Evolutionary conservation across 1,284 basidiomycete species (phyloP).

Genomic region (Boletus sp.): DNA sequence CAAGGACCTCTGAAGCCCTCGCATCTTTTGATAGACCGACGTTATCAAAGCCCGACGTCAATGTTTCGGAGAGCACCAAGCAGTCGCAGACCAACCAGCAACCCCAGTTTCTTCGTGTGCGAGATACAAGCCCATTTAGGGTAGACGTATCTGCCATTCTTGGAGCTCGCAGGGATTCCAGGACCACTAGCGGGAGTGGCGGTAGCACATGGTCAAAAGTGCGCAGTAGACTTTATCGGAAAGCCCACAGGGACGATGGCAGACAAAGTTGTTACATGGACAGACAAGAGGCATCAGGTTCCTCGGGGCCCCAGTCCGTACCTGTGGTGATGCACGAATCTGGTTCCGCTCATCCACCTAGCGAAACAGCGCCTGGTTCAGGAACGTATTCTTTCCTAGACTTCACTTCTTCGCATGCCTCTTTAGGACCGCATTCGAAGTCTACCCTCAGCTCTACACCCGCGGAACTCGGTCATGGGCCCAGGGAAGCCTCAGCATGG

Average conservation of each 20-base stretch:
- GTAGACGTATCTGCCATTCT: slow-evolving; percentile 39
- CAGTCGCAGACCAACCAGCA: slow-evolving; percentile 12
- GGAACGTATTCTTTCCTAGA: slow-evolving; percentile 56
- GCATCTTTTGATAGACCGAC: neutral
- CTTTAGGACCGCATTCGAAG: slow-evolving; percentile 37
- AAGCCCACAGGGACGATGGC: slow-evolving; percentile 30
- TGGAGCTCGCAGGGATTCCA: slow-evolving; percentile 22
- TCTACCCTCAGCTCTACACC: slow-evolving; percentile 29
- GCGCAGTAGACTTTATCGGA: slow-evolving; percentile 30
- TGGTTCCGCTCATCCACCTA: slow-evolving; percentile 26
- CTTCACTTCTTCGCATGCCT: slow-evolving; percentile 47
- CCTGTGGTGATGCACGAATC: slow-evolving; percentile 33
- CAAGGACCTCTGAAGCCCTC: slow-evolving; percentile 28
- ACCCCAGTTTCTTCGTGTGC: slow-evolving; percentile 31
- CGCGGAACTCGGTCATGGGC: slow-evolving; percentile 27
- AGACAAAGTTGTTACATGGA: slow-evolving; percentile 20
- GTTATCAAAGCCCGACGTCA: neutral
- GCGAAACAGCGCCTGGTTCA: slow-evolving; percentile 28
- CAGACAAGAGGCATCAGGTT: slow-evolving; percentile 21
- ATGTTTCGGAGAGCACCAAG: neutral
- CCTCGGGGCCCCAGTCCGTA: slow-evolving; percentile 31
- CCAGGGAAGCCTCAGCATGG: slow-evolving; percentile 8
- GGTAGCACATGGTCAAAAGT: slow-evolving; percentile 34
- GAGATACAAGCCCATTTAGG: slow-evolving; percentile 43
- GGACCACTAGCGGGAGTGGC: slow-evolving; percentile 28